These are phyloP conservation scores for Pharnaceum exiguum DNA, from an alignment of 148 eudicot species.

Conservation along the genomic window DNA sequence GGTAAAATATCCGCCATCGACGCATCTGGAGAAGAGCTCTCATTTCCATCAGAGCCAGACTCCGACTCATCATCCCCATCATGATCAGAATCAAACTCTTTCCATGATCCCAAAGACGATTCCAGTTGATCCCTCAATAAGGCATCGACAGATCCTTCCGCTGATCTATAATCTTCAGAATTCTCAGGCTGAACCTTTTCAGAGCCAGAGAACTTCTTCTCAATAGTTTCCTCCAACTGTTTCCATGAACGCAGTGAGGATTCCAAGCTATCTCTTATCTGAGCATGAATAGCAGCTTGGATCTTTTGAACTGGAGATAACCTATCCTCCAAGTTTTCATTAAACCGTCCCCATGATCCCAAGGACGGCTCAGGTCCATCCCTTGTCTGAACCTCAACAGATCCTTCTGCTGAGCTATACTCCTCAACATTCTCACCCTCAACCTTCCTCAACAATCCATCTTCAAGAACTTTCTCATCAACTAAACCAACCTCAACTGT, in stretches of 20 bases:
- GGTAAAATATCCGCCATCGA: constrained; percentile 78
- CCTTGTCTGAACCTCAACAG: constrained; percentile 27
- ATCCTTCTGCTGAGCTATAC: constrained; percentile 34
- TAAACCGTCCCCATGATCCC: constrained; percentile 44
- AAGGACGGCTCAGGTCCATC: constrained; percentile 40
- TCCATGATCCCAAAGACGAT: constrained; percentile 50
- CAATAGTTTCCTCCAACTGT: constrained; percentile 16
- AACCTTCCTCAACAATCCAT: constrained; percentile 19
- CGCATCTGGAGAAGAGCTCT: constrained; percentile 85
- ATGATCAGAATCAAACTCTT: constrained; percentile 34
- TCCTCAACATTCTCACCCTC: constrained; percentile 28
- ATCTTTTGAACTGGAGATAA: constrained; percentile 11
- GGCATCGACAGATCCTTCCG: constrained; percentile 42
- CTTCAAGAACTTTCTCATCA: constrained; percentile 15
- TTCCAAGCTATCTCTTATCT: constrained; percentile 23
- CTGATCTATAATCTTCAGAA: constrained; percentile 34
- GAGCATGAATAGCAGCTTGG: constrained; percentile 24
- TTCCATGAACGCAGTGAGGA: constrained; percentile 36
- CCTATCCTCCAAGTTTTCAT: constrained; percentile 13
- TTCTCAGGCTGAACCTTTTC: constrained; percentile 11
- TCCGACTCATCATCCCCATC: constrained; percentile 38
- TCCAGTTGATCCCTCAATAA: constrained; percentile 34
- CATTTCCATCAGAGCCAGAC: constrained; percentile 62
- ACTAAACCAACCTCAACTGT: constrained; percentile 9
- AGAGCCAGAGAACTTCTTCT: not conserved